Base-by-base conservation (phyloP, 148 eudicot species). In the Arbutus unedo region DNA sequence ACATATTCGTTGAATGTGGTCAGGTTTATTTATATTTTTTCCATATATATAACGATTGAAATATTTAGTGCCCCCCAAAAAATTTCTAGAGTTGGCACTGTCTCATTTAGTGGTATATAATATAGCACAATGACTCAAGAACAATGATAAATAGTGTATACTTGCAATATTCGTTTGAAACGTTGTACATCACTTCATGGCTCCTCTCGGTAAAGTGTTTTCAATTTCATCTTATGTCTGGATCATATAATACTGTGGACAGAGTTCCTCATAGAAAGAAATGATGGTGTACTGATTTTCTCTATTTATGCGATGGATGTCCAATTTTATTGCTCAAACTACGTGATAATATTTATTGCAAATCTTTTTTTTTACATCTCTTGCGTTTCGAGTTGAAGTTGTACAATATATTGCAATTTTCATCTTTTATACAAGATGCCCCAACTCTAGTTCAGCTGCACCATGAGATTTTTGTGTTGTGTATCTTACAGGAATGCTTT, bases 401-500 rank as follows among this genome's bases (percentile, higher is more conserved):
- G 48, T 66, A 16, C 25, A 16, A 43, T 77, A 51, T 8, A 54
- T 11, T 60, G 54, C 59, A 3, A 47, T 41, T 43, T 31, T 74
- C 53, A 7, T 23, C 44, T 53, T 56, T 77, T 66, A 18, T 68
- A 16, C 73, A 31, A 80, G 14, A 31, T 49, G 82, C 13, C 15
- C 31, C 11, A 21, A 62, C 50, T 79, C 15, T 31, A 51, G 47
- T 62, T 68, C 54, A 15, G 68, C 68, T 31, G 43, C 76, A 13
- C 10, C n/a, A 11, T 80, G 59, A 80, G 74, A 49, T 38, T 41
- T 78, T 13, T 83, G 25, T 68, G 25, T 74, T 74, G 56, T 84
- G 79, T 41, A 25, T 67, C 23, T 80, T 83, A 48, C 90, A 96
- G 99, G 99, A 90, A 81, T 84, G 97, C 99, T 13, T 83, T 92